Base-by-base conservation (phyloP, 2,329 filamentous ascomycete species). In the Xylaria arbuscula region DNA sequence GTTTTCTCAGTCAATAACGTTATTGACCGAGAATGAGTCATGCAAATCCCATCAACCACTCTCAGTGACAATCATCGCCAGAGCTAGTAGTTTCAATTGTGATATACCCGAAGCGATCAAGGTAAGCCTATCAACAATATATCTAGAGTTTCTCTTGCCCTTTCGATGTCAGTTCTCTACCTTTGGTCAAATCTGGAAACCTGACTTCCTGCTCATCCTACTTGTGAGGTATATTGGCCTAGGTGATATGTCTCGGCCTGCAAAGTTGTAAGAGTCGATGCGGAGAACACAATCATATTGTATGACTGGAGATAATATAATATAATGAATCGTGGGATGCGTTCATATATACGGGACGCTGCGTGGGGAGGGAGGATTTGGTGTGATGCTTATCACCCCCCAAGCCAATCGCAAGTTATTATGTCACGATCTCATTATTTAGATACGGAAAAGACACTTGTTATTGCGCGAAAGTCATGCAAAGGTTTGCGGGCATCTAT, bases 171-270 rank as follows among this genome's bases (percentile, higher is more conserved):
- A 3, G 2, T 11, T 32, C 58, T 51, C 19, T 51, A 7, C 45
- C 58, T 11, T 51, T 50, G 3, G 3, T 15, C 58, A 61, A 38
- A 36, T 61, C 47, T 19, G 40, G 17, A 17, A 54, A 54, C 10
- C n/a, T 62, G 38, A 62, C 50, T 34, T 62, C 59, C 22, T 36
- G 34, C 22, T 62, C 48, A 2, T 38, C 59, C 59, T 48, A 62
- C 10, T 34, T 62, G 22, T 62, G 59, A 5, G 59, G 54, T 34
- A 62, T 36, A 54, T 45, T 62, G 45, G 59, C 59, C 22, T 62
- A 62, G 4, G 48, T 22, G 59, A 48, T 1, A 62, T 34, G 7
- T 40, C 3, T 15, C 19, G 6, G 10, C 32, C 47, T 1, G 13
- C 10, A 22, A 61, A 38, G 10, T 61, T 47, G 19, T n/a, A 19